These are phyloP conservation scores for Coemansia biformis DNA, from an alignment of 192 early-diverging fungal genomes.

Conservation along the genomic window DNA sequence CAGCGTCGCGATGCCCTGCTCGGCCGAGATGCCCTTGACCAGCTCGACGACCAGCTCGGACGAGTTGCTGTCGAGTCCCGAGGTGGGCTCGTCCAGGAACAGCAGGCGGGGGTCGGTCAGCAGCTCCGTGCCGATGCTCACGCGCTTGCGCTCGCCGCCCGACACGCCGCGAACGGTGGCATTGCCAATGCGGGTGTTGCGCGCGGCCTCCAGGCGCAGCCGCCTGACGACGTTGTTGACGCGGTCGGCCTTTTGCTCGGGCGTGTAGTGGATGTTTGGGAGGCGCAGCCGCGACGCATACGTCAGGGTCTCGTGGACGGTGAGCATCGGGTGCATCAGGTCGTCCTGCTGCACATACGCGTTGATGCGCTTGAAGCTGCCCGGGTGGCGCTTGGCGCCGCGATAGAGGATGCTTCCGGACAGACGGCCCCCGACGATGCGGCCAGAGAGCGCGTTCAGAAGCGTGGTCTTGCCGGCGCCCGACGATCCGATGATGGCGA, in stretches of 20 bases:
- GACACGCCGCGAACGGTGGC: slow-evolving; percentile 49
- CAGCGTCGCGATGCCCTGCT: slow-evolving; percentile 63
- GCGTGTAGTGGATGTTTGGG: slow-evolving; percentile 49
- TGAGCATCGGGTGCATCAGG: slow-evolving; percentile 57
- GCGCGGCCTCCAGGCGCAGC: slow-evolving; percentile 60
- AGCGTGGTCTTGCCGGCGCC: slow-evolving; percentile 89
- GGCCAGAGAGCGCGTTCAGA: slow-evolving; percentile 74
- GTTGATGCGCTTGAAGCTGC: slow-evolving; percentile 46
- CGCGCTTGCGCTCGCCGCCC: slow-evolving; percentile 55
- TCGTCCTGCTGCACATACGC: slow-evolving; percentile 56
- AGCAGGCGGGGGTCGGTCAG: slow-evolving; percentile 54
- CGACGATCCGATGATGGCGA: slow-evolving; percentile 88
- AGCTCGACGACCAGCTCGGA: slow-evolving; percentile 61
- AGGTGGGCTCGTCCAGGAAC: slow-evolving; percentile 58
- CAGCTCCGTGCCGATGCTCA: slow-evolving; percentile 49
- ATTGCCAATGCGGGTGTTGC: slow-evolving; percentile 54
- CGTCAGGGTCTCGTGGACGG: slow-evolving; percentile 70
- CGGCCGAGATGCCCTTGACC: slow-evolving; percentile 56
- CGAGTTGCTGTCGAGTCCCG: slow-evolving; percentile 67
- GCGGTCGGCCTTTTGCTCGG: slow-evolving; percentile 49
- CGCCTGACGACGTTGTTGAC: slow-evolving; percentile 63
- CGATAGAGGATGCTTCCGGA: slow-evolving; percentile 54
- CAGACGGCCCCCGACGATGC: slow-evolving; percentile 54
- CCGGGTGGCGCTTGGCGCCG: slow-evolving; percentile 46
- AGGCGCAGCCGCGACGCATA: slow-evolving; percentile 74